A percentile compares a stretch with the other conserved stretches of the same genome.
Evolutionary conservation across 495 filamentous ascomycete species (phyloP).

Genomic region (Endocarpon pusillum): DNA sequence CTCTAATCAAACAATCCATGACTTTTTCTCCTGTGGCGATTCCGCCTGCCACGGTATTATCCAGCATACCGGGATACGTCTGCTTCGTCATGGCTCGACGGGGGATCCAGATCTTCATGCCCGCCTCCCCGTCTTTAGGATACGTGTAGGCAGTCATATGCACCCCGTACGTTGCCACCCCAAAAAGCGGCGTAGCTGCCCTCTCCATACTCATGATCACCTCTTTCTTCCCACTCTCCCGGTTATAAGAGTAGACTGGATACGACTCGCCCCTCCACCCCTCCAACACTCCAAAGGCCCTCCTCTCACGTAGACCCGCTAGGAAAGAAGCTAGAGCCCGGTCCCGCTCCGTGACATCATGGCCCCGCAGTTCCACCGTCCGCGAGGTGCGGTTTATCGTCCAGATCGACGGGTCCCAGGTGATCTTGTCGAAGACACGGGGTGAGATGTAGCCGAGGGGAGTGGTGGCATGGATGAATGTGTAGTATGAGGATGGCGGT

Average conservation of each 20-base stretch:
- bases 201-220: conserved; percentile 67
- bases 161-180: conserved; percentile 73
- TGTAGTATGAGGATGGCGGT: conserved; percentile 28
- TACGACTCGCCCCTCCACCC: conserved; percentile 88
- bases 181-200: conserved; percentile 61
- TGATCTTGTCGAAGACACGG: conserved; percentile 37
- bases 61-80: conserved; percentile 74
- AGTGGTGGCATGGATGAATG: conserved; percentile 39
- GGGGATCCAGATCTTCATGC: conserved; percentile 72
- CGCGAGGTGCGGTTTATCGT: conserved; percentile 27
- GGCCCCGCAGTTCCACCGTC: conserved; percentile 29
- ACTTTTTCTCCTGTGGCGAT: conserved; percentile 61
- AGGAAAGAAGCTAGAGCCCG: conserved; percentile 39
- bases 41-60: conserved; percentile 89
- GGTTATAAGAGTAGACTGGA: conserved; percentile 51
- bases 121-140: conserved; percentile 31
- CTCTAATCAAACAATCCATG: conserved; percentile 67
- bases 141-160: conserved; percentile 69
- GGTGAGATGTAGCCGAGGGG: conserved; percentile 46
- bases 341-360: conserved; percentile 37
- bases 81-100: conserved; percentile 56
- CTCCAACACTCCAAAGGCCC: conserved; percentile 50
- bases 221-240: conserved; percentile 28
- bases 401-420: conserved; percentile 34
- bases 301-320: conserved; percentile 41